Percentiles rank a stretch among this genome's conserved stretches.
phyloP scores from a whole-genome alignment of 495 filamentous ascomycete genomes.

The Tuber microsphaerosporum region DNA sequence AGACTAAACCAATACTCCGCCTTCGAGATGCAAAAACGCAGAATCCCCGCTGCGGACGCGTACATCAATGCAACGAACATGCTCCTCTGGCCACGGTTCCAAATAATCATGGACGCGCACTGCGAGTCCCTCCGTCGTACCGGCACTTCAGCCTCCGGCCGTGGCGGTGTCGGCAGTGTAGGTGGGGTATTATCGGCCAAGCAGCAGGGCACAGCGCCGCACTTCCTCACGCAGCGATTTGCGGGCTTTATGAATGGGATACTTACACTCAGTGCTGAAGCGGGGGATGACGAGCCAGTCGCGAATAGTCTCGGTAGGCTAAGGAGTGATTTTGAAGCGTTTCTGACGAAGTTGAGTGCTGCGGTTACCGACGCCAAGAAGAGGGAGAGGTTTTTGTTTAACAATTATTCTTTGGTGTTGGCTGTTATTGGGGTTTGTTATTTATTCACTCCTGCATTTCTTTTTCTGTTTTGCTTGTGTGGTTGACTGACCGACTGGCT shows the following conservation, averaged over 20 bases:
- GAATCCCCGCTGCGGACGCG: conserved; percentile 76
- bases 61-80: conserved; percentile 94
- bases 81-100: conserved; percentile 93
- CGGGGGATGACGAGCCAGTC: conserved; percentile 88
- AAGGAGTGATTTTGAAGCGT: conserved; percentile 67
- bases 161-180: conserved; percentile 53
- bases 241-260: conserved; percentile 83
- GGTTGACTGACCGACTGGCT: conserved; percentile 33
- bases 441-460: not conserved
- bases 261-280: conserved; percentile 70
- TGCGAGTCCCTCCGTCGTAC: conserved; percentile 70
- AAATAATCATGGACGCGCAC: conserved; percentile 87
- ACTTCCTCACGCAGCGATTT: conserved; percentile 85
- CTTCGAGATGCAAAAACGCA: conserved; percentile 85
- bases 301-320: conserved; percentile 68
- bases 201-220: conserved; percentile 75
- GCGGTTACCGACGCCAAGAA: conserved; percentile 59
- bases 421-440: conserved; percentile 70
- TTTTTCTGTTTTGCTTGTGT: no score
- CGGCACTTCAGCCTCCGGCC: conserved; percentile 49
- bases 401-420: conserved; percentile 85
- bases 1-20: conserved; percentile 86
- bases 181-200: conserved; percentile 46
- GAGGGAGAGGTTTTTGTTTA: conserved; percentile 78
- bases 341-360: conserved; percentile 55